Evolutionary conservation across 805 yeast species (phyloP).

Genomic region (Suhomyces tanzawaensis): DNA sequence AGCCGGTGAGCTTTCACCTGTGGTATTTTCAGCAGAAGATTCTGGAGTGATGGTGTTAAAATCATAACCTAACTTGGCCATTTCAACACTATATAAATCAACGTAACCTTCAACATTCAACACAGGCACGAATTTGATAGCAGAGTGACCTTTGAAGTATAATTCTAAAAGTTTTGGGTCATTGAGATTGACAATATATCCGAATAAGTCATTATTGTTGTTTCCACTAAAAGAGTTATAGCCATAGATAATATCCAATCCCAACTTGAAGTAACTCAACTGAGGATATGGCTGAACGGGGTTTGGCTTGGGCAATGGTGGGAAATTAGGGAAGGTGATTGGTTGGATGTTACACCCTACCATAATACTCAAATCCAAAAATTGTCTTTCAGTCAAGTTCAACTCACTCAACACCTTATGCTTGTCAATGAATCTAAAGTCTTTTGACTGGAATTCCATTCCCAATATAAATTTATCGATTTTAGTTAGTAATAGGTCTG

Average conservation of each 20-base stretch:
- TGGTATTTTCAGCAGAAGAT: conserved; percentile 4
- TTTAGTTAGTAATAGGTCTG: conserved; percentile 65
- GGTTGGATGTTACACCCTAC: conserved; percentile 80
- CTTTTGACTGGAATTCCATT: conserved; percentile 63
- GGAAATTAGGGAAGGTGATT: conserved; percentile 52
- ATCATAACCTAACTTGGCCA: conserved; percentile 31
- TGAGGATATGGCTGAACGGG: conserved; percentile 40
- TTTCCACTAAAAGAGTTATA: conserved; percentile 27
- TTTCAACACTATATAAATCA: conserved; percentile 50
- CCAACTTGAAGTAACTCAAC: conserved; percentile 39
- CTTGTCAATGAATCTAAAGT: conserved; percentile 66
- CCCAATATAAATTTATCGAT: conserved; percentile 71
- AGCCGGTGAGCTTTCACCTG: conserved; percentile 6
- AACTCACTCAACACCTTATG: conserved; percentile 58
- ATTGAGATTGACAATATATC: conserved; percentile 45
- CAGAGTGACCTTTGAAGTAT: conserved; percentile 67
- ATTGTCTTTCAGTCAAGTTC: conserved; percentile 58
- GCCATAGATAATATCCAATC: conserved; percentile 38
- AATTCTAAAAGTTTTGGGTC: conserved; percentile 45
- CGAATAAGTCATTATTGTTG: conserved; percentile 34
- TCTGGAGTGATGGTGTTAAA: conserved; percentile 19
- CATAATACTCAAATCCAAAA: conserved; percentile 72
- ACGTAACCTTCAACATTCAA: conserved; percentile 67
- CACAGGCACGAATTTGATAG: conserved; percentile 72
- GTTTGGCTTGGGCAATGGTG: conserved; percentile 42